phyloP scores from a whole-genome alignment of 2,329 filamentous ascomycete genomes.

The Cladosporium sp. region DNA sequence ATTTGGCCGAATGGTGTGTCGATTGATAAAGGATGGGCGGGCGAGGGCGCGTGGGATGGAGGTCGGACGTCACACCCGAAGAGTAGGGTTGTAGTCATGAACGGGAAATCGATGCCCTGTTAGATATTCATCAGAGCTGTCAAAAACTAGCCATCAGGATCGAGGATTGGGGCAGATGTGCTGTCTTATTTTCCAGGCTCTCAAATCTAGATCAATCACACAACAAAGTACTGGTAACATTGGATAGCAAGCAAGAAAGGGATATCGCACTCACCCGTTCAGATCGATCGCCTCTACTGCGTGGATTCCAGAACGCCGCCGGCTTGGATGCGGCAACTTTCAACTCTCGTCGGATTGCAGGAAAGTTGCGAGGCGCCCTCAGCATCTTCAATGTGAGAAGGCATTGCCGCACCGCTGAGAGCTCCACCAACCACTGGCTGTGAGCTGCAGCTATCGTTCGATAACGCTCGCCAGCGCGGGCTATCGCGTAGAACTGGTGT shows the following conservation, averaged over 20 bases:
- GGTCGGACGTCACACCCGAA: background rate
- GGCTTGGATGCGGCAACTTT: background rate
- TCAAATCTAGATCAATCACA: too few species aligned
- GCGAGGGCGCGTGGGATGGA: background rate
- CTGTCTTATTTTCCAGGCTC: too few species aligned
- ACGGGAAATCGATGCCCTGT: background rate
- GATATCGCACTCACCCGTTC: too few species aligned
- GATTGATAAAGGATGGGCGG: background rate
- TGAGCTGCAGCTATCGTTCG: constrained; percentile 23
- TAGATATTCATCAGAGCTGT: too few species aligned
- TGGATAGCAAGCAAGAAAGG: too few species aligned
- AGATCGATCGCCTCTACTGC: too few species aligned
- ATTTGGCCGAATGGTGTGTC: background rate
- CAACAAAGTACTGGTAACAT: too few species aligned
- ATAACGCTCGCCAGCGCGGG: constrained; percentile 20
- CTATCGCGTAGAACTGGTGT: constrained; percentile 26
- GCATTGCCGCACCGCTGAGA: constrained; percentile 14
- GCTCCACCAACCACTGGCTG: constrained; percentile 19
- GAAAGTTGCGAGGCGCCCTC: background rate
- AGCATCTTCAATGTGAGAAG: background rate
- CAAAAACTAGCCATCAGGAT: too few species aligned
- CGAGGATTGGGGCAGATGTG: too few species aligned
- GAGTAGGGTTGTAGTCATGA: background rate
- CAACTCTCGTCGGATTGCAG: constrained; percentile 8
- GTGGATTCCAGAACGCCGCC: background rate